A percentile compares a stretch with the other conserved stretches of the same genome.
phyloP scores from a whole-genome alignment of 257 asterid species.

The Solanum arcanum region DNA sequence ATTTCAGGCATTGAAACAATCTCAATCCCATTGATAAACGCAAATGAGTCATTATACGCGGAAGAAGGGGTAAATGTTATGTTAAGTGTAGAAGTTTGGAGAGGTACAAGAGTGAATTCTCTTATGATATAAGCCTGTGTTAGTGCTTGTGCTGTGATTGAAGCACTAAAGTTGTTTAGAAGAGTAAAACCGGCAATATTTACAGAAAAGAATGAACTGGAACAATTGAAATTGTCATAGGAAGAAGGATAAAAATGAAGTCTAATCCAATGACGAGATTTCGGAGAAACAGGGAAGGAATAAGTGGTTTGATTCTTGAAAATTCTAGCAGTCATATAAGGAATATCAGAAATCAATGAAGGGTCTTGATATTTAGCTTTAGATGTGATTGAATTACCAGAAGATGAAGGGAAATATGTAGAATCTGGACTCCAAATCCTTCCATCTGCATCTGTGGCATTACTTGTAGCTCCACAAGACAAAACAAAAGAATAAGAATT shows the following conservation, averaged over 20 bases:
- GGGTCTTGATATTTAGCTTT: conserved; percentile 50
- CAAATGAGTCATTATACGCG: conserved; percentile 19
- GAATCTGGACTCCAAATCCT: conserved; percentile 48
- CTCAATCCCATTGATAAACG: conserved; percentile 74
- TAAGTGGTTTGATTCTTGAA: conserved; percentile 37
- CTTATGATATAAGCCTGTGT: conserved; percentile 46
- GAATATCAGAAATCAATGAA: conserved; percentile 50
- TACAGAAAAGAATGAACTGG: conserved; percentile 36
- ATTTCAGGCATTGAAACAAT: conserved; percentile 47
- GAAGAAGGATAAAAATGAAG: conserved; percentile 67
- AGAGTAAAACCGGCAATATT: conserved; percentile 32
- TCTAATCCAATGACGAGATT: conserved; percentile 44
- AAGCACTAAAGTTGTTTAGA: conserved; percentile 53
- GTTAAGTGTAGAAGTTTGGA: conserved; percentile 15
- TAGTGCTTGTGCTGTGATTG: conserved; percentile 41
- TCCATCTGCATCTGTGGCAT: conserved; percentile 28
- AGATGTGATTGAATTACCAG: conserved; percentile 18
- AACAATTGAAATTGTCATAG: conserved; percentile 19
- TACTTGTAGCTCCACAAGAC: conserved; percentile 44
- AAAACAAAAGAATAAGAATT: conserved; percentile 28
- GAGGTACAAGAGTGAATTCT: conserved; percentile 27
- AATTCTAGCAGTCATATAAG: conserved; percentile 65
- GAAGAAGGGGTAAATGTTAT: conserved; percentile 52
- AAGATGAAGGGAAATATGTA: conserved; percentile 14
- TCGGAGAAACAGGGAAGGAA: conserved; percentile 24